Conservation (phyloP, 441 rosid species). For the Corymbia calophylla region DNA sequence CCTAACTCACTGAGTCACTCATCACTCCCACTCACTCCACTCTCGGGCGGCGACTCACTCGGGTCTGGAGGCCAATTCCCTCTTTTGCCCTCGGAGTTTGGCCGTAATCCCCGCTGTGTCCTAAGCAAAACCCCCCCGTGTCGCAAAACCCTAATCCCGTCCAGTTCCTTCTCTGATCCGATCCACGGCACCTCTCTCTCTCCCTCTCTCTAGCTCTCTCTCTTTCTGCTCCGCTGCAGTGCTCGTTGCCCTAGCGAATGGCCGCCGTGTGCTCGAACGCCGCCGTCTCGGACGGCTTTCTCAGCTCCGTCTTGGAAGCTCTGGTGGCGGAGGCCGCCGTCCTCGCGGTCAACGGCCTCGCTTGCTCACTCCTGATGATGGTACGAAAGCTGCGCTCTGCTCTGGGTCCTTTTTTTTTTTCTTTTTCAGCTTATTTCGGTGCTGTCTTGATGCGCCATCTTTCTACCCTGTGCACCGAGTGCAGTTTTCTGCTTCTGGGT, state of each 20-base stretch:
- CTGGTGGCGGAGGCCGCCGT: constrained; percentile 26
- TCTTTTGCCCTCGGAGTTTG: background rate
- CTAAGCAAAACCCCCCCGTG: constrained; percentile 20
- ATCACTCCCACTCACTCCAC: no score
- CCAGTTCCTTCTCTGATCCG: background rate
- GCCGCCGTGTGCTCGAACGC: constrained; percentile 13
- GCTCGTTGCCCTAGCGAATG: constrained; percentile 7
- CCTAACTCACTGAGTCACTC: no score
- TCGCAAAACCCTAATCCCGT: constrained; percentile 16
- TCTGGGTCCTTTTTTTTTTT: background rate
- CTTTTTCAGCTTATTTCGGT: background rate
- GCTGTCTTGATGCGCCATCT: background rate
- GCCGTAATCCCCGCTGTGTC: background rate
- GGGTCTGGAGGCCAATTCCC: background rate
- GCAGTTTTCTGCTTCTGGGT: background rate
- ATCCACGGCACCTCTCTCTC: background rate
- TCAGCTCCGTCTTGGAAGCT: constrained; percentile 24
- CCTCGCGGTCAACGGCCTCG: constrained; percentile 34
- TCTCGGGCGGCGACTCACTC: background rate
- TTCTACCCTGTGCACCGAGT: background rate
- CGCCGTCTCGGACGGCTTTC: constrained; percentile 10
- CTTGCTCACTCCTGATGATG: constrained; percentile 34
- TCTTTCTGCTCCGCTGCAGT: background rate
- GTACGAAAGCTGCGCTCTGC: constrained; percentile 10
- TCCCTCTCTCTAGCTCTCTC: background rate